Evolutionary conservation across 768 basidiomycete genomes (phyloP).

Genomic region (Phlegmacium glaucopus): DNA sequence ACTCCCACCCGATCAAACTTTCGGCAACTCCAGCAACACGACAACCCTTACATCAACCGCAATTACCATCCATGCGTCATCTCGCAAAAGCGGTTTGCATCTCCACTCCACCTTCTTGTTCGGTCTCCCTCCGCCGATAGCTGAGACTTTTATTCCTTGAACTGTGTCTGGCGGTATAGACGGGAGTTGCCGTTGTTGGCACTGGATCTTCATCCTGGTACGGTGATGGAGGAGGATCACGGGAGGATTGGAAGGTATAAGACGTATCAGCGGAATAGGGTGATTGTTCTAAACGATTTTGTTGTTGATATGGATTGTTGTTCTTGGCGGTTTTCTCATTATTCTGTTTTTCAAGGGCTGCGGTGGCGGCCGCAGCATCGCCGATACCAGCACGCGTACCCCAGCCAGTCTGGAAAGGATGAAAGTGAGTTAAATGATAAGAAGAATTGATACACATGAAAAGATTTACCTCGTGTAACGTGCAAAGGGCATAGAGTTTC

Average conservation of each 20-base stretch:
- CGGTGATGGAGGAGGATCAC: constrained; percentile 25
- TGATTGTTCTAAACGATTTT: constrained; percentile 14
- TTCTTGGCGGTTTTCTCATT: constrained; percentile 20
- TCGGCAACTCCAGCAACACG: neutral
- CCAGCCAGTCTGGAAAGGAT: constrained; percentile 71
- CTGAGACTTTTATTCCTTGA: constrained; percentile 12
- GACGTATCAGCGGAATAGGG: neutral
- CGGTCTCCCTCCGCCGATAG: constrained; percentile 20
- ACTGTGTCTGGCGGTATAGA: constrained; percentile 18
- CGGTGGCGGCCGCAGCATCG: constrained; percentile 74
- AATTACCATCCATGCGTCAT: constrained; percentile 3
- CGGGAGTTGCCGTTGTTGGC: constrained; percentile 14
- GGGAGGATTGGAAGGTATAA: constrained; percentile 19
- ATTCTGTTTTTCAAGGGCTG: constrained; percentile 51
- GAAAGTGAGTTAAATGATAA: neutral
- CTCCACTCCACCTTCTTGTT: constrained; percentile 29
- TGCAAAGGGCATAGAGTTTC: constrained; percentile 90
- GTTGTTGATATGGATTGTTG: constrained; percentile 28
- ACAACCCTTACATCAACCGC: neutral
- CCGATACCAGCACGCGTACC: constrained; percentile 94
- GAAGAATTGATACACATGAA: neutral
- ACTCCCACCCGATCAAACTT: constrained; percentile 8
- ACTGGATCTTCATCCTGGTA: constrained; percentile 18
- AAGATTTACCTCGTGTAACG: constrained; percentile 76
- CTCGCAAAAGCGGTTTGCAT: constrained; percentile 36